Evolutionary conservation across 306 rosid genomes (phyloP).

Genomic region (Medicago arabica): DNA sequence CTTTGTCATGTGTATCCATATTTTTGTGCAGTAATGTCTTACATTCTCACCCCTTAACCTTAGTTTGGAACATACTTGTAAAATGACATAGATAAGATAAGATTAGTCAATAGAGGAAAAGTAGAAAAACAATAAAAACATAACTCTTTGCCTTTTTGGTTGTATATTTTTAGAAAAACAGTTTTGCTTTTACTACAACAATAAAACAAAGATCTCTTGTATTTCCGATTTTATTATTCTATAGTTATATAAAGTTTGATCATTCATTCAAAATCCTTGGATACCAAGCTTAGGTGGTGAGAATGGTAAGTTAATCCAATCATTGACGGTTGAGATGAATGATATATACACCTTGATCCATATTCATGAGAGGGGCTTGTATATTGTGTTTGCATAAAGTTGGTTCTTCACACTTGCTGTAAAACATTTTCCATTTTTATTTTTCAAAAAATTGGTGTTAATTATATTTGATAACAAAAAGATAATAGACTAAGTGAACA

Average conservation of each 20-base stretch:
- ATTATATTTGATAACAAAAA: too few species aligned
- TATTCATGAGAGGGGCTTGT: too few species aligned
- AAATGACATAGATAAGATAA: neutral
- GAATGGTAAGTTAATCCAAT: too few species aligned
- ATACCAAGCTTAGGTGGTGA: too few species aligned
- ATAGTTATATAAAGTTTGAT: neutral
- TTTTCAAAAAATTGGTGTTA: too few species aligned
- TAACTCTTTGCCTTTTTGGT: neutral
- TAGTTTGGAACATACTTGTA: constrained; percentile 12
- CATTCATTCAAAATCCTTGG: neutral
- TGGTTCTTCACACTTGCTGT: too few species aligned
- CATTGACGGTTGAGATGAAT: too few species aligned
- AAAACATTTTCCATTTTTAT: too few species aligned
- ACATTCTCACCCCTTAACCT: constrained; percentile 1
- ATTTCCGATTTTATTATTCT: neutral
- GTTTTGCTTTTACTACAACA: neutral
- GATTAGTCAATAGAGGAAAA: neutral
- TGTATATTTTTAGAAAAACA: neutral
- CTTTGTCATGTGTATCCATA: neutral
- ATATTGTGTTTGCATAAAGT: too few species aligned
- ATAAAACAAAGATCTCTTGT: neutral
- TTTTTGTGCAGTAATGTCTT: neutral
- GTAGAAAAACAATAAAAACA: neutral
- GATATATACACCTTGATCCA: too few species aligned
- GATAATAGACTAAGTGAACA: too few species aligned